Evolutionary conservation across 2,329 filamentous ascomycete species (phyloP), one percentile per base, ranked within the genome.

Genomic region (Talaromyces sp.): DNA sequence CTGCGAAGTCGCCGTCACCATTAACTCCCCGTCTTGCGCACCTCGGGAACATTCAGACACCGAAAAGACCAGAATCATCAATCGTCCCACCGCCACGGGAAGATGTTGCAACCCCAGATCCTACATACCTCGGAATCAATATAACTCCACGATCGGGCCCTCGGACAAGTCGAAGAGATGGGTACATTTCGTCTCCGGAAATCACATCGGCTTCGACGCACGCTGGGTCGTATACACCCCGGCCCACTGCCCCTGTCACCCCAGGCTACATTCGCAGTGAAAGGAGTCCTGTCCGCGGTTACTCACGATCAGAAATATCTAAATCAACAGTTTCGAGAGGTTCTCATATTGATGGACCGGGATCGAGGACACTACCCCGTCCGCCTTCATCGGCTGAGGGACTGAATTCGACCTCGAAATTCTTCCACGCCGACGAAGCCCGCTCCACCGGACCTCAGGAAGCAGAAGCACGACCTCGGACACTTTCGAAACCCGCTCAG

Each of bases 341-440:
- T 41, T 68, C 77, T 41, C 72, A 73, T 16, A 73, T 76, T 31
- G 78, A 79, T 9, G 76, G 66, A 61, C 76, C 71, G 50, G 70
- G 70, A 64, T 66, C 64, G 57, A 66, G 62, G 22, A 41, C 70
- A 37, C 65, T 65, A 22, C 74, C 75, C 64, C 76, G 70, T 39
- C 75, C 71, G 22, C 74, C 68, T 62, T 78, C 74, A 4, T 77
- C 73, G 60, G 76, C 69, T 63, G 79, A 75, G 58, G 72, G 74
- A 48, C 67, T 75, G 6, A 68, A 75, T 16, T 74, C 50, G 4
- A 33, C 76, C 22, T 78, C 89, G 62, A 94, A 92, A 80, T 98
- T 98, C 83, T 97, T 99, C 76, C 93, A 96, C 75, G 95, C 93
- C 33, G 92, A 88, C 75, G 92, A 97, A 70, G 90, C 85, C 45